A percentile compares a stretch with the other conserved stretches of the same genome.
Conservation (phyloP, 2,329 filamentous ascomycete genomes). For the Aspergillus fructus region DNA sequence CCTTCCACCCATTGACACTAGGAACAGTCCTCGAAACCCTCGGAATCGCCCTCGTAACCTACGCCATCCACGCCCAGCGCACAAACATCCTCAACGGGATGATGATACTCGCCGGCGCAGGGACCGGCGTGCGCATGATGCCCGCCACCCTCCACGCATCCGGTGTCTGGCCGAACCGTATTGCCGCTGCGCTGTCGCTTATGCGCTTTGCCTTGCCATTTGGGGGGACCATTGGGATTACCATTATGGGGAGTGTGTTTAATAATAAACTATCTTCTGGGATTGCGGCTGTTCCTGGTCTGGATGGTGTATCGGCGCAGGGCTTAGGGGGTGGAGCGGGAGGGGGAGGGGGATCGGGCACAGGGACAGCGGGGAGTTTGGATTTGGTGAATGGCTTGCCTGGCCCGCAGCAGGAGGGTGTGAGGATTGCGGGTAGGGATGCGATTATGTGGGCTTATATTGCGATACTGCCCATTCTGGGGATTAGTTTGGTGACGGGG, state of each 20-base stretch:
- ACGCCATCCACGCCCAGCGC: conserved; percentile 54
- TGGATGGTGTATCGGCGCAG: not conserved
- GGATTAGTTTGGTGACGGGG: conserved; percentile 46
- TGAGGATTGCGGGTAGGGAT: conserved; percentile 49
- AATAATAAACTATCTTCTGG: conserved; percentile 54
- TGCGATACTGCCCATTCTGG: conserved; percentile 61
- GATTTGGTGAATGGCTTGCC: conserved; percentile 33
- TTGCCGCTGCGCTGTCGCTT: conserved; percentile 60
- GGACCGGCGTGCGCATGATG: conserved; percentile 66
- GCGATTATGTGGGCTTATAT: conserved; percentile 68
- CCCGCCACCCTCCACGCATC: conserved; percentile 62
- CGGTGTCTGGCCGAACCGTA: conserved; percentile 58
- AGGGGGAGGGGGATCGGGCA: conserved; percentile 22
- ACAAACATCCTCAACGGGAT: conserved; percentile 60
- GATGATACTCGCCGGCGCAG: conserved; percentile 63
- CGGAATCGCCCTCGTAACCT: conserved; percentile 59
- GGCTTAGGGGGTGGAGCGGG: conserved; percentile 18
- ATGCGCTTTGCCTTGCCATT: conserved; percentile 61
- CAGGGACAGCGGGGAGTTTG: conserved; percentile 33
- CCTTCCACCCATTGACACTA: conserved; percentile 58
- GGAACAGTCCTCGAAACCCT: conserved; percentile 58
- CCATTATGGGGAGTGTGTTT: conserved; percentile 68
- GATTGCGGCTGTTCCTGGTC: conserved; percentile 28
- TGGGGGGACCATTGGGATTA: conserved; percentile 64
- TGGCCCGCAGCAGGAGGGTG: conserved; percentile 34